Evolutionary conservation across 192 early-diverging fungal species (phyloP).

Genomic region (Cetraspora pellucida): DNA sequence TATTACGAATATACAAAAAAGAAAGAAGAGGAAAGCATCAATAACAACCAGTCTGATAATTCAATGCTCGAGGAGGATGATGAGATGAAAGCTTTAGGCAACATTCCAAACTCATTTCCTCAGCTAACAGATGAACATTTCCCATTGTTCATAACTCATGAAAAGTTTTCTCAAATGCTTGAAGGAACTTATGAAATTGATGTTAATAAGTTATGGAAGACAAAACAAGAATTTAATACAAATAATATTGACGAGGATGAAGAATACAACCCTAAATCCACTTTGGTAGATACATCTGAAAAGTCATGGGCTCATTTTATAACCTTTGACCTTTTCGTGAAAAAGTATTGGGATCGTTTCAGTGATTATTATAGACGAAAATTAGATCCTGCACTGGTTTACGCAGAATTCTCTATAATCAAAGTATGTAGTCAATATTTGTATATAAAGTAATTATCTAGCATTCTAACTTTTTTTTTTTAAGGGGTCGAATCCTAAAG

Average conservation of each 20-base stretch:
- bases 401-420: slow-evolving; percentile 12
- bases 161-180: slow-evolving; percentile 26
- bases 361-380: background rate
- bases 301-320: background rate
- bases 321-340: background rate
- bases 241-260: background rate
- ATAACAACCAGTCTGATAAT: background rate
- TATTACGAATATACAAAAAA: slow-evolving; percentile 6
- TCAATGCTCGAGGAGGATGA: slow-evolving; percentile 22
- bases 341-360: slow-evolving; percentile 17
- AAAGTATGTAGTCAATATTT: background rate
- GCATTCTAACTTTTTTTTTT: background rate
- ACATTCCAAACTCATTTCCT: slow-evolving; percentile 13
- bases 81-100: background rate
- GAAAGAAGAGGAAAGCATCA: background rate
- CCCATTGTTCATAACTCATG: slow-evolving; percentile 13
- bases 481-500: slow-evolving; percentile 22
- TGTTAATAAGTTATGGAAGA: background rate
- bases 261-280: background rate
- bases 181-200: slow-evolving; percentile 14
- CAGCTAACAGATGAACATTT: slow-evolving; percentile 9
- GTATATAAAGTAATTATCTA: background rate
- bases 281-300: background rate
- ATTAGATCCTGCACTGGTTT: slow-evolving; percentile 1
- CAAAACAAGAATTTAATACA: background rate